Percentiles rank a stretch among this genome's conserved stretches.
Conservation (phyloP, 768 basidiomycete genomes). For the Dentipellis sp. region DNA sequence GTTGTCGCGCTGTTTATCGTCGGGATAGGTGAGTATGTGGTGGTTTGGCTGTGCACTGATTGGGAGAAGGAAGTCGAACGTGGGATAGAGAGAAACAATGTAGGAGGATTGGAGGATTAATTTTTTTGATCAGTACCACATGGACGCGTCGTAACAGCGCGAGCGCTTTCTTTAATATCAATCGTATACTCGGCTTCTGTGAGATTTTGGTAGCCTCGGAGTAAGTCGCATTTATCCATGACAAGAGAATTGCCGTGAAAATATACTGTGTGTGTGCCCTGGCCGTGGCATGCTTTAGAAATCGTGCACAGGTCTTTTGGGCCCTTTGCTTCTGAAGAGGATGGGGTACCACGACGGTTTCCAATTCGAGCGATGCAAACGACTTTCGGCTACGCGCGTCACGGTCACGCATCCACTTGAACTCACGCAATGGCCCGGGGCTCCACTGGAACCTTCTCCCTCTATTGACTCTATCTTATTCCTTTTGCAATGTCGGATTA, state of each 20-base stretch:
- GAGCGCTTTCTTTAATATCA: too few relatives aligned
- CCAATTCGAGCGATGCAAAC: not conserved
- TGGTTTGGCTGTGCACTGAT: slow-evolving; percentile 44
- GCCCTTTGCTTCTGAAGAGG: not conserved
- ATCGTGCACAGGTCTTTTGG: too few relatives aligned
- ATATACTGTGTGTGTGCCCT: not conserved
- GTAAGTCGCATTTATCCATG: not conserved
- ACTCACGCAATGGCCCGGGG: not conserved
- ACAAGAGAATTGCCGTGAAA: not conserved
- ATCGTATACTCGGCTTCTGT: too few relatives aligned
- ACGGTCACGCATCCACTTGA: too few relatives aligned
- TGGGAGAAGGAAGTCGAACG: slow-evolving; percentile 38
- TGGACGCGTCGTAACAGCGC: too few relatives aligned
- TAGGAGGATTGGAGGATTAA: not conserved
- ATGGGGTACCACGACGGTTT: not conserved
- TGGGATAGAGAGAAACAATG: slow-evolving; percentile 27
- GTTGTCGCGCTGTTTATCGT: slow-evolving; percentile 65
- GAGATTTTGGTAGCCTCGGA: too few relatives aligned
- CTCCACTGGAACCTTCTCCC: not conserved
- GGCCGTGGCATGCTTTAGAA: not conserved
- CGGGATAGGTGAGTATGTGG: slow-evolving; percentile 57
- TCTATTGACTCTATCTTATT: not conserved
- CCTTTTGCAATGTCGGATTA: too few relatives aligned
- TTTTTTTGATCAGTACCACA: not conserved
- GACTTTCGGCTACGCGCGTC: not conserved